phyloP scores from a whole-genome alignment of 1,284 basidiomycete genomes.

The Laetiporus sulphureus region DNA sequence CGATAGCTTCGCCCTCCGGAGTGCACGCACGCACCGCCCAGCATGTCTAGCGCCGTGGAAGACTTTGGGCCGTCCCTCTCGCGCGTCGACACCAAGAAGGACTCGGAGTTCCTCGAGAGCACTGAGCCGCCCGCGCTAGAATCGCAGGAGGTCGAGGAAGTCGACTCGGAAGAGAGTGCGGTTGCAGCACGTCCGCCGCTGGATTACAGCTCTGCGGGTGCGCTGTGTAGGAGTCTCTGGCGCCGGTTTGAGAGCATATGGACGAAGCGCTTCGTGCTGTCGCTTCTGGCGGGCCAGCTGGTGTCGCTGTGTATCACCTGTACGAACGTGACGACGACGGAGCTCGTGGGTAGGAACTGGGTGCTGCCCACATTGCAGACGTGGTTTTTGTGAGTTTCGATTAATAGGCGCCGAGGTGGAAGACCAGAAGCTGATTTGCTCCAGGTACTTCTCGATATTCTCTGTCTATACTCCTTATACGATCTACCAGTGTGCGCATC shows the following conservation, averaged over 20 bases:
- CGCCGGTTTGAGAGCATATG: slow-evolving; percentile 64
- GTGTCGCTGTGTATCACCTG: slow-evolving; percentile 82
- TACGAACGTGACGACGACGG: slow-evolving; percentile 78
- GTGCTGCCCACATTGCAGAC: slow-evolving; percentile 74
- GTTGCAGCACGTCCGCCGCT: slow-evolving; percentile 52
- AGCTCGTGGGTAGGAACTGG: slow-evolving; percentile 66
- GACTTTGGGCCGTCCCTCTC: slow-evolving; percentile 4
- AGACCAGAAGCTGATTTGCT: neutral
- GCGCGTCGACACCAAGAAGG: slow-evolving; percentile 10
- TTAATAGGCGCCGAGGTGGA: too few relatives aligned
- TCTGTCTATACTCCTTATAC: slow-evolving; percentile 79
- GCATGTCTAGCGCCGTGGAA: slow-evolving; percentile 2
- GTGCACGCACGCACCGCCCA: too few relatives aligned
- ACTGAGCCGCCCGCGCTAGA: slow-evolving; percentile 4
- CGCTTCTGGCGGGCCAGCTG: slow-evolving; percentile 71
- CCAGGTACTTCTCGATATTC: slow-evolving; percentile 74
- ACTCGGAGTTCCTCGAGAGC: slow-evolving; percentile 11
- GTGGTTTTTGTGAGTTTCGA: slow-evolving; percentile 61
- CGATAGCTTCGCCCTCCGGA: too few relatives aligned
- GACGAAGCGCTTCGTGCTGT: slow-evolving; percentile 64
- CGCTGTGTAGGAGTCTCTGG: slow-evolving; percentile 46
- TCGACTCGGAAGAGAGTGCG: too few relatives aligned
- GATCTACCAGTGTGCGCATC: slow-evolving; percentile 65
- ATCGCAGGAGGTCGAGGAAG: slow-evolving; percentile 1
- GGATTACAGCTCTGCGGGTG: slow-evolving; percentile 48